Conservation (phyloP, 1,284 basidiomycete species). For the Ceratobasidium sp. region DNA sequence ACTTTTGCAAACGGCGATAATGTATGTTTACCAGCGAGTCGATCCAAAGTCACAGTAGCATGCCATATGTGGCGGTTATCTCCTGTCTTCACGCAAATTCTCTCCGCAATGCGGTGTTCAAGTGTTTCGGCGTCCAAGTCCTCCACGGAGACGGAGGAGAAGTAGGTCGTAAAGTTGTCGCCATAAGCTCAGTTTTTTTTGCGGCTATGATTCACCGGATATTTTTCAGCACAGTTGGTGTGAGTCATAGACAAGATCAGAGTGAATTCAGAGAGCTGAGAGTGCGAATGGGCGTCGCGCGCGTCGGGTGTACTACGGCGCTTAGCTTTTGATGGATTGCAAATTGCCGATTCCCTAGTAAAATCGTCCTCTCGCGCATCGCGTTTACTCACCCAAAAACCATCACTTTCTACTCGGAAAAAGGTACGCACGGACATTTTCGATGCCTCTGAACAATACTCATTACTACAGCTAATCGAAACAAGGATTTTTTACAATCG, state of each 20-base stretch:
- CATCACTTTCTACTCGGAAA: background rate
- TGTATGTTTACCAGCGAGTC: background rate
- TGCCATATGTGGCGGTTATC: background rate
- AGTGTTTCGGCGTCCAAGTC: no score
- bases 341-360: background rate
- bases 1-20: no score
- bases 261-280: background rate
- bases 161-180: background rate
- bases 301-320: slow-evolving; percentile 1
- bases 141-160: background rate
- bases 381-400: background rate
- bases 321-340: slow-evolving; percentile 27
- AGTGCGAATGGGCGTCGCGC: background rate
- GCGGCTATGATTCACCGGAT: background rate
- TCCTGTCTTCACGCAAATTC: background rate
- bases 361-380: background rate
- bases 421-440: background rate
- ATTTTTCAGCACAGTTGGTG: background rate
- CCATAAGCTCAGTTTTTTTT: no score
- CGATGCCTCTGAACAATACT: background rate
- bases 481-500: no score
- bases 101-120: background rate
- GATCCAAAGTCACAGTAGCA: background rate
- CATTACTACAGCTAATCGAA: no score
- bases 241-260: background rate